These are phyloP conservation scores for Candida vaughaniae DNA, from an alignment of 805 yeast genomes.

Conservation along the genomic window DNA sequence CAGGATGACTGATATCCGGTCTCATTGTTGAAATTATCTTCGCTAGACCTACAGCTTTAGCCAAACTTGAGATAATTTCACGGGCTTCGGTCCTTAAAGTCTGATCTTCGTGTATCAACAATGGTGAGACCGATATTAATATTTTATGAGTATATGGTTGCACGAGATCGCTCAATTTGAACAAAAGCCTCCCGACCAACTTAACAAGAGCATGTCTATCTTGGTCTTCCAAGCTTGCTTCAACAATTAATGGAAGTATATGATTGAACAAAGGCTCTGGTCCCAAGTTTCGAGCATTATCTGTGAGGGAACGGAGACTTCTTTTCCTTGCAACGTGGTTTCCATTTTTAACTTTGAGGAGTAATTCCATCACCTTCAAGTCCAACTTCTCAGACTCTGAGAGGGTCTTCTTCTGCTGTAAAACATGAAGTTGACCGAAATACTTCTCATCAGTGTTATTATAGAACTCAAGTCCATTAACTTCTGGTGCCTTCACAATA, in stretches of 20 bases:
- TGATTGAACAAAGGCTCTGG: conserved; percentile 66
- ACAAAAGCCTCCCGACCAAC: conserved; percentile 66
- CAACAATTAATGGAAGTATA: conserved; percentile 74
- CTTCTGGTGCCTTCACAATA: conserved; percentile 34
- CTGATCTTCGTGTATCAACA: conserved; percentile 75
- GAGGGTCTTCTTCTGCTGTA: conserved; percentile 22
- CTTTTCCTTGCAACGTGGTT: conserved; percentile 62
- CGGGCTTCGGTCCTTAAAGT: conserved; percentile 75
- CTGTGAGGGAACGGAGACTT: conserved; percentile 61
- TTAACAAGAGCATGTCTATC: conserved; percentile 84
- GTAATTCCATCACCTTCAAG: conserved; percentile 56
- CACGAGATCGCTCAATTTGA: conserved; percentile 60
- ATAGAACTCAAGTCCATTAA: conserved; percentile 64
- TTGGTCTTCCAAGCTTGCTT: conserved; percentile 68
- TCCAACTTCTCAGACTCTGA: conserved; percentile 58
- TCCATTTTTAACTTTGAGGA: conserved; percentile 79
- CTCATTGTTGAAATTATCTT: conserved; percentile 76
- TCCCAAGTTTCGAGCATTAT: conserved; percentile 63
- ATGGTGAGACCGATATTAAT: conserved; percentile 71
- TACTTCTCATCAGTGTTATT: conserved; percentile 70
- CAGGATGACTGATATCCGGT: conserved; percentile 79
- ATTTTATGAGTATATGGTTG: conserved; percentile 75
- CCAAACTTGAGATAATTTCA: conserved; percentile 69
- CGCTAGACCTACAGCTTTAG: conserved; percentile 81
- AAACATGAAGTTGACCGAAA: conserved; percentile 55